Evolutionary conservation across 139 green algal genomes (phyloP).

Genomic region (Closterium sp.): DNA sequence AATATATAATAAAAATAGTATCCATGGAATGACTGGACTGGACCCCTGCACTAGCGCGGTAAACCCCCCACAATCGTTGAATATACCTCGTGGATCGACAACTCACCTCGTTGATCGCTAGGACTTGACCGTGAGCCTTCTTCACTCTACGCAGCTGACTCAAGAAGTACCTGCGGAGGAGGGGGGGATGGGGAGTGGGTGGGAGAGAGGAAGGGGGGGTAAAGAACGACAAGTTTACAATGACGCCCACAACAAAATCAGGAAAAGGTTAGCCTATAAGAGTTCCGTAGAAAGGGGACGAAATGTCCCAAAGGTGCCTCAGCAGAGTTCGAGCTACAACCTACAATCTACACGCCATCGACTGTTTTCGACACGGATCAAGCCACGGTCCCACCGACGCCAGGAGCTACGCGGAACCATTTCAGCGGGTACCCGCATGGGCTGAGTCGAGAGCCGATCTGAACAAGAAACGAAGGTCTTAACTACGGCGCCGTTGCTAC

Average conservation of each 20-base stretch:
- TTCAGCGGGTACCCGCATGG: no score
- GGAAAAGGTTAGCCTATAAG: no score
- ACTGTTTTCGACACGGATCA: neutral
- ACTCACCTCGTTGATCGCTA: constrained; percentile 89
- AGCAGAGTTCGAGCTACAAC: neutral
- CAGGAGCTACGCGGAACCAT: neutral
- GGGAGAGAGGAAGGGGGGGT: no score
- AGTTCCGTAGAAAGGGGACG: no score
- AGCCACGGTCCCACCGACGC: neutral
- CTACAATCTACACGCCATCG: neutral
- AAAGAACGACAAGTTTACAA: no score
- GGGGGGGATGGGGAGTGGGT: neutral
- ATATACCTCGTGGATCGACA: no score
- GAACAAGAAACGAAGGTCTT: neutral
- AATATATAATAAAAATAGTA: no score
- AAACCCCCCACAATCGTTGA: no score
- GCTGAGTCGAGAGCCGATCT: no score
- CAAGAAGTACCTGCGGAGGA: constrained; percentile 92
- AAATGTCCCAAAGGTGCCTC: neutral
- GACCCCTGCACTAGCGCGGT: no score
- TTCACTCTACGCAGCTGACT: constrained; percentile 94
- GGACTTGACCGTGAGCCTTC: constrained; percentile 98
- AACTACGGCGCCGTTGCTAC: neutral
- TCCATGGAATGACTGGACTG: no score
- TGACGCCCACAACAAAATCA: no score